Conservation (phyloP, 2,329 filamentous ascomycete genomes). For the Fusarium virguliforme region DNA sequence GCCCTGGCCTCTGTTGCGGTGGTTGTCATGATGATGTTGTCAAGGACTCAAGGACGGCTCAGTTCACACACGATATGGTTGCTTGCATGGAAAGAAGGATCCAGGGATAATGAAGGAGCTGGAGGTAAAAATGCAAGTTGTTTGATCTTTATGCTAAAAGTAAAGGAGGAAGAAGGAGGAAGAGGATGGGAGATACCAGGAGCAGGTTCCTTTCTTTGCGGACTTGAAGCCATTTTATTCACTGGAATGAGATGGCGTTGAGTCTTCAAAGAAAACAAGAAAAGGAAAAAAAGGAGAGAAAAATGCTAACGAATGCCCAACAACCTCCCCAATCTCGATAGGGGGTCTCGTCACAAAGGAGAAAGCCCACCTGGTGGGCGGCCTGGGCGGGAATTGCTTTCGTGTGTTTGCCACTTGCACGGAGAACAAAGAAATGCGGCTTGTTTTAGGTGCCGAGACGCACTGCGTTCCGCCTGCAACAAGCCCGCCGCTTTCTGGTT, state of each 20-base stretch:
- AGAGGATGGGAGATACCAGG: conserved; percentile 12
- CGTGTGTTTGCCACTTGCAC: conserved; percentile 45
- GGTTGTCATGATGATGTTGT: conserved; percentile 36
- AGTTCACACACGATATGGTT: conserved; percentile 19
- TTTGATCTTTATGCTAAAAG: neutral
- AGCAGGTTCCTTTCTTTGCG: conserved; percentile 5
- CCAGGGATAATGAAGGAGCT: conserved; percentile 11
- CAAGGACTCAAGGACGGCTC: neutral
- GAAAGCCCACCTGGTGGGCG: conserved; percentile 26
- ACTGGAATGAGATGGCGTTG: conserved; percentile 46
- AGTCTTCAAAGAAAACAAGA: conserved; percentile 30
- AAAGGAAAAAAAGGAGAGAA: conserved; percentile 36
- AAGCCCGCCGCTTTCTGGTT: conserved; percentile 27
- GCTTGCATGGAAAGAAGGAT: neutral
- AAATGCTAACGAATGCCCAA: conserved; percentile 27
- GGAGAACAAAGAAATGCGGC: conserved; percentile 51
- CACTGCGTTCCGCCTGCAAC: conserved; percentile 26
- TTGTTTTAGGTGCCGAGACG: conserved; percentile 37
- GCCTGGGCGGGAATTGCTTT: conserved; percentile 26
- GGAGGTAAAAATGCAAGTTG: neutral
- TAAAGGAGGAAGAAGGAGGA: neutral
- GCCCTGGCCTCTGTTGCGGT: conserved; percentile 35
- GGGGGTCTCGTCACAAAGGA: conserved; percentile 25
- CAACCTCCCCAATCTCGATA: conserved; percentile 33
- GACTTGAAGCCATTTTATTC: conserved; percentile 31